A percentile compares a stretch with the other conserved stretches of the same genome.
Evolutionary conservation across 257 asterid genomes (phyloP).

Genomic region (Scutellaria minor): DNA sequence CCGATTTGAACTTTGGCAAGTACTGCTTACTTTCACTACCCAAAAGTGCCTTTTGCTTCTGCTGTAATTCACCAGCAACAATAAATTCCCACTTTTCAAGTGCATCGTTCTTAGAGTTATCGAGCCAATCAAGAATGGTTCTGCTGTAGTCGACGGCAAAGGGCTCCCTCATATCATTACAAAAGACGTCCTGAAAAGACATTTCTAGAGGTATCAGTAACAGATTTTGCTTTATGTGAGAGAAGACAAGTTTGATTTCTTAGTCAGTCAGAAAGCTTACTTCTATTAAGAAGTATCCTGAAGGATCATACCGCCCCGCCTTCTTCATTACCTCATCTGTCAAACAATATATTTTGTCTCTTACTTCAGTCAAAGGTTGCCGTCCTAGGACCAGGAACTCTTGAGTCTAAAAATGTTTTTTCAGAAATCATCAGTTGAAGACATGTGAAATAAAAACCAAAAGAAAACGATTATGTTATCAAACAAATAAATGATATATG

Average conservation of each 20-base stretch:
- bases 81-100: constrained; percentile 85
- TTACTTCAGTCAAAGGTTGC: constrained; percentile 80
- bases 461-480: constrained; percentile 16
- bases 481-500: neutral
- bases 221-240: neutral
- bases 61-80: constrained; percentile 67
- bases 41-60: constrained; percentile 68
- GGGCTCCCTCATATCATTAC: constrained; percentile 69
- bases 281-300: constrained; percentile 92
- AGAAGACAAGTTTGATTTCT: neutral
- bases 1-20: constrained; percentile 66
- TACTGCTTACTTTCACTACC: constrained; percentile 48
- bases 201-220: constrained; percentile 26
- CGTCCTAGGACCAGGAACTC: constrained; percentile 85
- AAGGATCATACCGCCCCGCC: constrained; percentile 65
- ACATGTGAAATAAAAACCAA: constrained; percentile 8
- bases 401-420: constrained; percentile 59
- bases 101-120: constrained; percentile 67
- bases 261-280: constrained; percentile 43
- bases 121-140: constrained; percentile 83
- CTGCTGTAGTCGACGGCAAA: constrained; percentile 72
- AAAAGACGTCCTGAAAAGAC: constrained; percentile 69
- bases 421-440: constrained; percentile 36
- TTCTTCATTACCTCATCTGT: constrained; percentile 82
- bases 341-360: constrained; percentile 79